Conservation (phyloP, 495 filamentous ascomycete species). For the Penicillium goetzii region DNA sequence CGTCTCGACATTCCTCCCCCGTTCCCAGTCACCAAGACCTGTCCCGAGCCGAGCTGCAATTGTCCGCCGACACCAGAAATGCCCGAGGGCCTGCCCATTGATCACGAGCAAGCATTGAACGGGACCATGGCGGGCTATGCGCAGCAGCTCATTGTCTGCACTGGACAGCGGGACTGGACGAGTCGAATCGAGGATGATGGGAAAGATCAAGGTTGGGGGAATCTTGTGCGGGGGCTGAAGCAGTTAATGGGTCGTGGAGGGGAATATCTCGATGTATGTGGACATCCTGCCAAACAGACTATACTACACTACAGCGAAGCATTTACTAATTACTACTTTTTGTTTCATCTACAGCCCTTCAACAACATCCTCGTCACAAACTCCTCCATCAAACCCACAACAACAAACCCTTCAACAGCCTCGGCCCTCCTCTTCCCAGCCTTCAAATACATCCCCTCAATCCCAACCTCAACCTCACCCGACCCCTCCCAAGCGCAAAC, state of each 20-base stretch:
- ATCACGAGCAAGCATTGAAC: constrained; percentile 67
- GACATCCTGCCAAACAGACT: constrained; percentile 13
- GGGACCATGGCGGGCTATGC: constrained; percentile 78
- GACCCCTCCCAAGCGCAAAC: neutral
- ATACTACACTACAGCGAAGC: neutral
- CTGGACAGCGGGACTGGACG: constrained; percentile 79
- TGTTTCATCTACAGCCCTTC: constrained; percentile 61
- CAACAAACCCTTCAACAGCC: constrained; percentile 46
- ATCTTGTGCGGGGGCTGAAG: constrained; percentile 73
- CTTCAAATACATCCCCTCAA: constrained; percentile 75
- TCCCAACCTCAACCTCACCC: constrained; percentile 47
- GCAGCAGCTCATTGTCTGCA: constrained; percentile 81
- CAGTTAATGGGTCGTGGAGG: constrained; percentile 66
- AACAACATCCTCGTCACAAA: constrained; percentile 77
- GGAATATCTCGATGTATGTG: constrained; percentile 69
- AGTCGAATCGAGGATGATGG: constrained; percentile 69
- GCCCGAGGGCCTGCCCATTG: constrained; percentile 75
- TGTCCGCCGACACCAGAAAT: constrained; percentile 67
- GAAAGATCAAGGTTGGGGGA: constrained; percentile 43
- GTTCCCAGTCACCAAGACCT: constrained; percentile 57
- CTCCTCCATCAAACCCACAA: constrained; percentile 62
- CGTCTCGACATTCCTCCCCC: constrained; percentile 47
- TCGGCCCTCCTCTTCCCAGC: constrained; percentile 75
- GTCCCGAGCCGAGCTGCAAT: constrained; percentile 71
- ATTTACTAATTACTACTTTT: constrained; percentile 5